Base-by-base conservation (phyloP, 352 stramenopile species). In the Pythium coloratum region DNA sequence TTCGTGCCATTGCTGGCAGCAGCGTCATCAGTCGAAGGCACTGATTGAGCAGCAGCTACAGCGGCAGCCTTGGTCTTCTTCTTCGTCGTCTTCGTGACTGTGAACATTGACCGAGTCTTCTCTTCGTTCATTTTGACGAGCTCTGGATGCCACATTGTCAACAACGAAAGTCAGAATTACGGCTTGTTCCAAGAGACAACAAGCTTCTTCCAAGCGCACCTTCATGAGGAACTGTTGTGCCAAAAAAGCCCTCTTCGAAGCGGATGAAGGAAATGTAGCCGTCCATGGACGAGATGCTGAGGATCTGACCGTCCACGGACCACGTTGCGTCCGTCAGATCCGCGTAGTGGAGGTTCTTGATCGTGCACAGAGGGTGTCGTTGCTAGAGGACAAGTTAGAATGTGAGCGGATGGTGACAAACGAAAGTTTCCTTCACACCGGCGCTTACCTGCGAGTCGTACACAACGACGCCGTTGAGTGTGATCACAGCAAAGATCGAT, bases 241-340 rank as follows among this genome's bases (percentile, higher is more conserved):
- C 88, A 30, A 96, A 90, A 77, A 98, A 97, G 14, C 82, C 91
- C 34, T 88, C 72, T 36, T 80, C 79, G 75, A 99, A 98, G 40
- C 78, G 86, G 34, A 98, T 80, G 62, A 99, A 95, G 6, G 91
- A 98, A 36, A 98, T 78, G 67, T 99, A 99, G 44, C 96, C 96
- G 76, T 99, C 96, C 30, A 91, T 95, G 32, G 95, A 98, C n/a
- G 88, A 96, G 16, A 98, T 87, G 62, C 96, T 88, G 24, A 99
- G 77, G n/a, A 86, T 83, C 44, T 86, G 87, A 13, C 95, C 96
- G 75, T 99, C 91, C 0, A 70, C 54, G 1, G 92, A 96, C 96
- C 96, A 99, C 50, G 82, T 87, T 32, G 83, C 88, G 78, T 99
- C 96, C 16, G 95, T 98, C 58, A 99, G 82, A 33, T 97, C 89